A percentile compares a stretch with the other conserved stretches of the same genome.
Evolutionary conservation across 129 eudicot species (phyloP).

Genomic region (Deinandra increscens): DNA sequence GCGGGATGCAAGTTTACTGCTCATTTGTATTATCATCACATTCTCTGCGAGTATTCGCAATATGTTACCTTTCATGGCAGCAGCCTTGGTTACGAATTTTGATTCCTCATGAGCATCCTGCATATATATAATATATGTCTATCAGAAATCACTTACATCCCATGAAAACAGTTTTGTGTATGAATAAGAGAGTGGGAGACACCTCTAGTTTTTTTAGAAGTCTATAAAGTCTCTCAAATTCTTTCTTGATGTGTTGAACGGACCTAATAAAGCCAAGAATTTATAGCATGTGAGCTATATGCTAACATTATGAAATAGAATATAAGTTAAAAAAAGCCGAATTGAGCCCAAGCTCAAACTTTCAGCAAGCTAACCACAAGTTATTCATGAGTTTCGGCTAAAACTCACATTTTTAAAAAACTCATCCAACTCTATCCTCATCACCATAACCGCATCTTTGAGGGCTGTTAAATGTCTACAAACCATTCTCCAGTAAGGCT

Average conservation of each 20-base stretch:
- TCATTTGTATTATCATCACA: background rate
- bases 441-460: conserved; percentile 29
- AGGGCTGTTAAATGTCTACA: conserved; percentile 26
- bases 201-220: conserved; percentile 79
- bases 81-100: conserved; percentile 77
- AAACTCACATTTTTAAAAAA: conserved; percentile 29
- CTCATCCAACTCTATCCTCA: conserved; percentile 36
- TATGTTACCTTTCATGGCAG: conserved; percentile 81
- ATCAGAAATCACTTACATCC: background rate
- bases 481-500: background rate
- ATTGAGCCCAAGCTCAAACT: background rate
- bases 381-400: background rate
- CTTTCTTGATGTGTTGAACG: conserved; percentile 71
- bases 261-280: conserved; percentile 40
- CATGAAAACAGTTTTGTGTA: background rate
- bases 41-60: background rate
- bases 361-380: background rate
- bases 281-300: background rate
- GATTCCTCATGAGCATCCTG: conserved; percentile 95
- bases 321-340: background rate
- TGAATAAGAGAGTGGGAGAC: background rate
- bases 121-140: conserved; percentile 15
- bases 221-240: conserved; percentile 59
- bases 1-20: too few relatives aligned
- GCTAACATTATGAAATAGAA: background rate